A percentile compares a stretch with the other conserved stretches of the same genome.
Conservation (phyloP, 768 basidiomycete genomes). For the Mycena metata region DNA sequence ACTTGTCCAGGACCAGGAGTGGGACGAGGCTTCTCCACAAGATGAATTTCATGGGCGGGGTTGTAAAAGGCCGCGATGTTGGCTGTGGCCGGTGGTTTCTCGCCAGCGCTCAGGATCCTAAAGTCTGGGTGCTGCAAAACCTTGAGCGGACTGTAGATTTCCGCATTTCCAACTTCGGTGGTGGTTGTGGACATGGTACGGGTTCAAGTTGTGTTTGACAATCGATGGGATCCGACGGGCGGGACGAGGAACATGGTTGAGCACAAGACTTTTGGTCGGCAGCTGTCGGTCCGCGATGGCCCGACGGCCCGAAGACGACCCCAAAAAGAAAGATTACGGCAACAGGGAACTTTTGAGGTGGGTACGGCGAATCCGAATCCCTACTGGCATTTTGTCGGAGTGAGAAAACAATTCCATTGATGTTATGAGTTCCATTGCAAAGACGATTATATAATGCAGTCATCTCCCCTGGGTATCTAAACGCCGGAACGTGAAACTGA, state of each 20-base stretch:
- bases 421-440: slow-evolving; percentile 26
- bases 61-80: slow-evolving; percentile 79
- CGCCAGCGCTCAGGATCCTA: slow-evolving; percentile 63
- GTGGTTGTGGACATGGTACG: slow-evolving; percentile 46
- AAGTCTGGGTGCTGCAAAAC: slow-evolving; percentile 69
- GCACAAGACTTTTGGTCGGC: slow-evolving; percentile 8
- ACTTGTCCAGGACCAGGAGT: slow-evolving; percentile 77
- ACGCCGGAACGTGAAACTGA: slow-evolving; percentile 89
- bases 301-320: slow-evolving; percentile 7
- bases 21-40: slow-evolving; percentile 73
- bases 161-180: slow-evolving; percentile 52
- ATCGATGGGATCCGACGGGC: neutral
- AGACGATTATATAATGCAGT: slow-evolving; percentile 15
- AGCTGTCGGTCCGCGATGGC: slow-evolving; percentile 18
- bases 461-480: slow-evolving; percentile 47
- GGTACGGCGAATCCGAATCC: too few relatives aligned
- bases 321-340: too few relatives aligned
- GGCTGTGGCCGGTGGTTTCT: slow-evolving; percentile 60
- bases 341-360: too few relatives aligned
- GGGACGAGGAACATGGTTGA: neutral
- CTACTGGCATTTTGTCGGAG: neutral
- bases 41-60: slow-evolving; percentile 71
- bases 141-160: slow-evolving; percentile 68
- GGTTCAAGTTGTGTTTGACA: slow-evolving; percentile 5
- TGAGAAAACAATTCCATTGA: slow-evolving; percentile 15